A percentile compares a stretch with the other conserved stretches of the same genome.
Conservation (phyloP, 108 stramenopile genomes). For the Nannochloropsis oceanica region DNA sequence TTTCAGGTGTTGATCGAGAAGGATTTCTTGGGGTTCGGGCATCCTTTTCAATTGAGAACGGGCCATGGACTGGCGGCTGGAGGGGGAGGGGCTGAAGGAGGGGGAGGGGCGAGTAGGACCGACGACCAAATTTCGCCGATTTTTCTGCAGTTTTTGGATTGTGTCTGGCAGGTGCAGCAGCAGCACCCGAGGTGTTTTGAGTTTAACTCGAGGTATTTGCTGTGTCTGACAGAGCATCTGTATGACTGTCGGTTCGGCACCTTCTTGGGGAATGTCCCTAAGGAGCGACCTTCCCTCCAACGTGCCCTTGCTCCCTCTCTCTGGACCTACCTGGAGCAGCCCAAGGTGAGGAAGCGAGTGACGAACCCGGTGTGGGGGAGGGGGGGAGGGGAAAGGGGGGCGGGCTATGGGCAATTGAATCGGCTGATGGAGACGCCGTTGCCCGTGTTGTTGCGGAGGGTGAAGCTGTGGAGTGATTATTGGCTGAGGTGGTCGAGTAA, state of each 20-base stretch:
- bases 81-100: conserved; percentile 28
- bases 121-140: conserved; percentile 84
- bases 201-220: conserved; percentile 37
- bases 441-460: conserved; percentile 4
- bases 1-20: conserved; percentile 84
- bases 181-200: conserved; percentile 52
- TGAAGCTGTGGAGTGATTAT: conserved; percentile 27
- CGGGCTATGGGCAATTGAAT: not conserved
- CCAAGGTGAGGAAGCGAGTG: not conserved
- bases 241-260: conserved; percentile 43
- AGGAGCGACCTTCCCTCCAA: conserved; percentile 6
- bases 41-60: conserved; percentile 79
- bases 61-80: conserved; percentile 78
- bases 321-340: conserved; percentile 20
- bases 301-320: not conserved
- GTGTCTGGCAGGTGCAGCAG: conserved; percentile 72
- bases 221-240: conserved; percentile 39
- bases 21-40: conserved; percentile 93
- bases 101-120: conserved; percentile 41
- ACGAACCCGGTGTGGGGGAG: not conserved
- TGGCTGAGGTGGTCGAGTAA: conserved; percentile 13
- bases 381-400: not conserved
- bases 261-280: conserved; percentile 41
- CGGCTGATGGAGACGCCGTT: conserved; percentile 5
- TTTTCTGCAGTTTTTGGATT: conserved; percentile 95